Conservation (phyloP, 2,329 filamentous ascomycete genomes). For the Colletotrichum euphorbiae region DNA sequence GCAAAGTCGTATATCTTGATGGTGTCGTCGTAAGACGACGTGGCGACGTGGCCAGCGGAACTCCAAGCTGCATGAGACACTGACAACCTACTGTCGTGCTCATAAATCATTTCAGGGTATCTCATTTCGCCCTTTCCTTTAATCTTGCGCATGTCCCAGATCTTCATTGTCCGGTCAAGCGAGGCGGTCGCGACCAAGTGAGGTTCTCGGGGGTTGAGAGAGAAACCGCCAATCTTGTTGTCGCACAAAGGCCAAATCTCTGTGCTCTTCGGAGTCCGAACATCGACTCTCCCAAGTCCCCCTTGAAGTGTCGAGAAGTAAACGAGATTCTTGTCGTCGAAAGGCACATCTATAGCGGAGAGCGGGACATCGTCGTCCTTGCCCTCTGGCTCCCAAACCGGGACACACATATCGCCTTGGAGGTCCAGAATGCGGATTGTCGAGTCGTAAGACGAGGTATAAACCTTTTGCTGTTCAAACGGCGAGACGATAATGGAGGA, state of each 20-base stretch:
- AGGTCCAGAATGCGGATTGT: constrained; percentile 90
- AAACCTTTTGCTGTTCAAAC: constrained; percentile 79
- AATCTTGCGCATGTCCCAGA: constrained; percentile 93
- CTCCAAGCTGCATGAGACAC: constrained; percentile 96
- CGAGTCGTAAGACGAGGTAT: constrained; percentile 91
- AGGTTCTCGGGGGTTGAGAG: constrained; percentile 80
- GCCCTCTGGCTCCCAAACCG: constrained; percentile 82
- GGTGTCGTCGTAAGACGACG: constrained; percentile 93
- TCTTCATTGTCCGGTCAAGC: constrained; percentile 86
- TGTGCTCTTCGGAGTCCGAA: constrained; percentile 68
- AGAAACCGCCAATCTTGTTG: constrained; percentile 97
- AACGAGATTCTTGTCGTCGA: constrained; percentile 76
- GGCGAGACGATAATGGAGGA: constrained; percentile 84
- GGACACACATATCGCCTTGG: constrained; percentile 79
- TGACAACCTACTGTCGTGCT: constrained; percentile 84
- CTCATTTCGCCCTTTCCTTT: constrained; percentile 69
- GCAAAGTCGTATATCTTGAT: constrained; percentile 91
- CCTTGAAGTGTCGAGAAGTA: constrained; percentile 92
- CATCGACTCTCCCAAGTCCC: constrained; percentile 82
- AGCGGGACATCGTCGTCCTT: constrained; percentile 80
- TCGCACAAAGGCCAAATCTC: constrained; percentile 83
- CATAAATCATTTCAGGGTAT: constrained; percentile 78
- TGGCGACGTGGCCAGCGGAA: constrained; percentile 84
- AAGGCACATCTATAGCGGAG: constrained; percentile 84
- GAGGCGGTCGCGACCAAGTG: constrained; percentile 91